Evolutionary conservation across 805 yeast species (phyloP).

Genomic region (Wickerhamomyces subpelliculosus): DNA sequence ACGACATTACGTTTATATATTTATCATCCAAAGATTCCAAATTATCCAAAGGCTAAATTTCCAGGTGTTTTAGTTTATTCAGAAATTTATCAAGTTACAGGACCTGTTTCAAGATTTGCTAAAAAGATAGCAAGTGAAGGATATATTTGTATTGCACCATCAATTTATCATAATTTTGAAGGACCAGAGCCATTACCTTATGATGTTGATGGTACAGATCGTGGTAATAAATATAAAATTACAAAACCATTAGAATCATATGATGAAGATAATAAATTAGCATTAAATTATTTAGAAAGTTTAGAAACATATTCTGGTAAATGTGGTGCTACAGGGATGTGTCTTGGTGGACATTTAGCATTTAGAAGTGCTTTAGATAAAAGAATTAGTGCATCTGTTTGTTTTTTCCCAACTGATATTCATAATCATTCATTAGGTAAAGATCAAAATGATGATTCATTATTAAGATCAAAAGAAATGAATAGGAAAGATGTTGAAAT

Average conservation of each 20-base stretch:
- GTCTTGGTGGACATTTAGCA: constrained; percentile 80
- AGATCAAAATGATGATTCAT: constrained; percentile 59
- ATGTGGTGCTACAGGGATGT: constrained; percentile 83
- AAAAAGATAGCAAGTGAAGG: constrained; percentile 77
- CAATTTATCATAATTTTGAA: constrained; percentile 70
- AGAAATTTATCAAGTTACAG: constrained; percentile 78
- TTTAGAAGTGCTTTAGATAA: constrained; percentile 63
- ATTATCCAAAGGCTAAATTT: constrained; percentile 71
- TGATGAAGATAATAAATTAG: constrained; percentile 63
- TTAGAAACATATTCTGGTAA: constrained; percentile 63
- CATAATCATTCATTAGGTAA: constrained; percentile 62
- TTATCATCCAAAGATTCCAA: constrained; percentile 61
- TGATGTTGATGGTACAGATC: constrained; percentile 69
- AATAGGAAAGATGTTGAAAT: constrained; percentile 46
- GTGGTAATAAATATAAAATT: constrained; percentile 61
- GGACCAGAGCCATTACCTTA: constrained; percentile 58
- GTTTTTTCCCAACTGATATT: constrained; percentile 78
- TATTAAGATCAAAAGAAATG: constrained; percentile 47
- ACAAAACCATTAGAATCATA: constrained; percentile 64
- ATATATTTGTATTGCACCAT: constrained; percentile 71
- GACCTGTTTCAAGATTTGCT: constrained; percentile 75
- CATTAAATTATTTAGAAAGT: constrained; percentile 53
- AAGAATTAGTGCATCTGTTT: constrained; percentile 58
- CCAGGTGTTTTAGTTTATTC: constrained; percentile 78
- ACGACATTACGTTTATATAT: constrained; percentile 61